Evolutionary conservation across 768 basidiomycete genomes (phyloP), one percentile per base, ranked within the genome.

Genomic region (Pulveroboletus frians): DNA sequence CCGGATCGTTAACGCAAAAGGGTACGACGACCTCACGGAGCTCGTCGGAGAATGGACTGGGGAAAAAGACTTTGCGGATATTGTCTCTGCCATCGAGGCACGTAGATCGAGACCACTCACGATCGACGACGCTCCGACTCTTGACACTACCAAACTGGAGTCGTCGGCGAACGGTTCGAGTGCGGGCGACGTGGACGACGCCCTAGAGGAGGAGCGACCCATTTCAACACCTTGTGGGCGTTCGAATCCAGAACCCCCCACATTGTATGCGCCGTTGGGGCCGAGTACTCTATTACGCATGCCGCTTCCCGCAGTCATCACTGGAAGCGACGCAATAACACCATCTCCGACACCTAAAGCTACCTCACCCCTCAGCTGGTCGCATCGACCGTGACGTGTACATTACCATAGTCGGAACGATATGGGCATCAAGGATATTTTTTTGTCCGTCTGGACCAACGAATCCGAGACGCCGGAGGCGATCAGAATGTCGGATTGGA

Each of bases 221-320:
- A 61, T 47, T 5, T 57, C 47, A 44, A 84, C 82, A 1, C 82
- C 82, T 0, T 65, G 71, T 21, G 72, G 69, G 1, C 81, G 79
- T 2, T 72, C 73, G 47, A 83, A 83, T 47, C 81, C 81, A 4
- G 77, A 82, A 50, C 79, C 80, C 3, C 81, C 80, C 8, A 67
- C 72, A 9, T 73, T 64, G 35, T 66, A 74, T 17, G 82, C 81
- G 10, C 65, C 67, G 30, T 41, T 61, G 42, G 59, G 55, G 4
- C 78, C 79, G 0, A 71, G 69, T 43, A 72, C 75, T 20, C 60
- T 60, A 23, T 64, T 58, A 7, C 69, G 67, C 49, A 64, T 68
- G 47, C 59, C 60, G 1, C 63, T 72, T 8, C 69, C 74, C 35
- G 68, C 73, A 0, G 56, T 75, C 49, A 65, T 72, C 31, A 69